Base-by-base conservation (phyloP, 352 stramenopile genomes). In the Phytophthora aleatoria region DNA sequence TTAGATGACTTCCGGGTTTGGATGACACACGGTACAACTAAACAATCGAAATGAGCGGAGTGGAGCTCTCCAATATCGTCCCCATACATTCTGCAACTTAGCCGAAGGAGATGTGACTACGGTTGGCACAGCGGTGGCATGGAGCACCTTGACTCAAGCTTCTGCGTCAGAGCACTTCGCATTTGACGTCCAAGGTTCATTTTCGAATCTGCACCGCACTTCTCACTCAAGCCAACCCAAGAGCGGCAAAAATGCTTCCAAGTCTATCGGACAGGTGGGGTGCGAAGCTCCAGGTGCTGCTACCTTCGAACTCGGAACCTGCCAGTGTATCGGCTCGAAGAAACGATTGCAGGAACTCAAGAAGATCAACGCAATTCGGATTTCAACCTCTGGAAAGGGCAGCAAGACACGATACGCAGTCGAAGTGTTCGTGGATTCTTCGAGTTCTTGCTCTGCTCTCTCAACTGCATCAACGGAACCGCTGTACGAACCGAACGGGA, bases 191-290 rank as follows among this genome's bases (percentile, higher is more conserved):
- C 35, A 47, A 45, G 35, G 31, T 45, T 54, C 61, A 64, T 39
- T 64, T 64, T 54, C 47, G 31, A 58, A 58, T 44, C 48, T 9
- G 52, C 52, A 10, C 35, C 9, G 50, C 33, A 6, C n/a, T 16
- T 42, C 36, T 39, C 57, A 64, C 12, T 13, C 26, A 8, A 54
- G 20, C 30, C 48, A 51, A 51, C 45, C 28, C 28, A 53, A n/a
- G 28, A 50, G 50, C 2, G n/a, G 24, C 7, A 53, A 5, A 2
- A 3, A 67, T 71, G 63, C 50, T 71, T 24, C 50, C 57, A 28
- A 67, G 47, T 49, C 57, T 67, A 3, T 61, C 63, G 27, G 36
- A 50, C n/a, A 44, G 10, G 7, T 71, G 57, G 63, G 57, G 57
- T 30, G 56, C 55, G 9, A 66, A 27, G 9, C 62, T 70, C 20